These are phyloP conservation scores for Arthroderma sp. DNA, from an alignment of 2,329 filamentous ascomycete genomes.

Conservation along the genomic window DNA sequence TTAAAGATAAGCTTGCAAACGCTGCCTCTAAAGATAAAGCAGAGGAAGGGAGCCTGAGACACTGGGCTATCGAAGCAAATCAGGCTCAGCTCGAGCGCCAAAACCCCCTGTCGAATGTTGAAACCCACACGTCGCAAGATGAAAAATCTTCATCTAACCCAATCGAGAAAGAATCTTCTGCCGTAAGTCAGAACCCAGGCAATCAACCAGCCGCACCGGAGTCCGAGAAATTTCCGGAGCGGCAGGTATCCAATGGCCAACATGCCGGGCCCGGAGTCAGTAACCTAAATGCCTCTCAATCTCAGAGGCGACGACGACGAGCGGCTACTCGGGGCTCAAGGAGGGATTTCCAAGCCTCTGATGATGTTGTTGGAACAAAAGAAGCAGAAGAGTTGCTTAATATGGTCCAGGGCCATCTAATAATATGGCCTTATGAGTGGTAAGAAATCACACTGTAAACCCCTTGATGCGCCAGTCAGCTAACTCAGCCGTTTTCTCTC, in stretches of 20 bases:
- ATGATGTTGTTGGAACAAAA: constrained; percentile 61
- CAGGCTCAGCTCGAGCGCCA: constrained; percentile 22
- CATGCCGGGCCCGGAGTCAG: constrained; percentile 27
- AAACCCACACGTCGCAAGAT: constrained; percentile 21
- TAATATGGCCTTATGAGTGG: constrained; percentile 93
- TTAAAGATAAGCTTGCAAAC: constrained; percentile 20
- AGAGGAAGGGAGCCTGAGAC: constrained; percentile 23
- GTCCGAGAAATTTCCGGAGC: constrained; percentile 19
- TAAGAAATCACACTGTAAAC: constrained; percentile 20
- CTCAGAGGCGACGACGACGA: constrained; percentile 28
- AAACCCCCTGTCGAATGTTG: constrained; percentile 18
- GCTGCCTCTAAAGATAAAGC: constrained; percentile 10
- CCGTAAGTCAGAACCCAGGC: constrained; percentile 14
- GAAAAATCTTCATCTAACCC: constrained; percentile 33
- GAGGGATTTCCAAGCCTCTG: constrained; percentile 40
- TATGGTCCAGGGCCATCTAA: constrained; percentile 74
- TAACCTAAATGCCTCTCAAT: constrained; percentile 23
- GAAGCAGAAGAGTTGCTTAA: constrained; percentile 73
- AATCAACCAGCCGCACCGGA: constrained; percentile 12
- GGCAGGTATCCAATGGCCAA: constrained; percentile 18
- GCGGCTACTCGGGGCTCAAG: constrained; percentile 35
- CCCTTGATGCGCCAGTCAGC: neutral
- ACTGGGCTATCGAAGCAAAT: constrained; percentile 22
- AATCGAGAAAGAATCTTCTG: constrained; percentile 17
- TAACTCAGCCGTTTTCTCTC: neutral